A percentile compares a stretch with the other conserved stretches of the same genome.
Conservation (phyloP, 805 yeast genomes). For the Saturnispora hagleri region DNA sequence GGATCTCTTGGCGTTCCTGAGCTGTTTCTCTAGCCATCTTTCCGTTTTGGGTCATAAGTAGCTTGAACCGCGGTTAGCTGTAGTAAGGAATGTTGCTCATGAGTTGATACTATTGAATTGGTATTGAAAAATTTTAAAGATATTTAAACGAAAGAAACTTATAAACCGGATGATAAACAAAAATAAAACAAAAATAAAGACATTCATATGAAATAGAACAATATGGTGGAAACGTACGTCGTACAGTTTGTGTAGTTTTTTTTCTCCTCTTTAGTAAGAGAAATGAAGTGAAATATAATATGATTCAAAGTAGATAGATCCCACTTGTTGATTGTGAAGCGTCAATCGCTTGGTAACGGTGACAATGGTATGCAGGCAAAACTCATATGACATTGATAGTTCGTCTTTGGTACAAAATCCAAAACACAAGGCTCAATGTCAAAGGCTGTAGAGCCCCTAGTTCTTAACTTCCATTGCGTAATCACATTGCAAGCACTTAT, state of each 20-base stretch:
- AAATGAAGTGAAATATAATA: not conserved
- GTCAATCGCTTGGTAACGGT: not conserved
- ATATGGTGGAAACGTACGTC: not conserved
- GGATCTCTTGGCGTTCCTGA: constrained; percentile 2
- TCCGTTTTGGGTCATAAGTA: not conserved
- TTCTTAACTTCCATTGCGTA: constrained; percentile 41
- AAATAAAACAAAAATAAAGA: not conserved
- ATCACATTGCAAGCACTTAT: constrained; percentile 52
- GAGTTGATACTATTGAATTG: not conserved
- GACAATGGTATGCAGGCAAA: not conserved
- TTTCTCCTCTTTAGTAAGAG: not conserved
- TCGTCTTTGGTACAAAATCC: constrained; percentile 1
- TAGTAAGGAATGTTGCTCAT: not conserved
- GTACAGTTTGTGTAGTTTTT: not conserved
- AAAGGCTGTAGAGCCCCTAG: not conserved
- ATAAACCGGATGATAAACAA: not conserved
- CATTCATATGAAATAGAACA: not conserved
- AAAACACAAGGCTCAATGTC: not conserved
- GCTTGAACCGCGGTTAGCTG: constrained; percentile 1
- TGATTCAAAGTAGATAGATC: not conserved
- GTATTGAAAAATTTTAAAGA: not conserved
- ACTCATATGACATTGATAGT: not conserved
- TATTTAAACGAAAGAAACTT: not conserved
- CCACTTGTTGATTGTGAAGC: not conserved
- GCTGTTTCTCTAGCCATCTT: not conserved